Conservation (phyloP, 2,329 filamentous ascomycete genomes). For the Cryphonectria naterciae region DNA sequence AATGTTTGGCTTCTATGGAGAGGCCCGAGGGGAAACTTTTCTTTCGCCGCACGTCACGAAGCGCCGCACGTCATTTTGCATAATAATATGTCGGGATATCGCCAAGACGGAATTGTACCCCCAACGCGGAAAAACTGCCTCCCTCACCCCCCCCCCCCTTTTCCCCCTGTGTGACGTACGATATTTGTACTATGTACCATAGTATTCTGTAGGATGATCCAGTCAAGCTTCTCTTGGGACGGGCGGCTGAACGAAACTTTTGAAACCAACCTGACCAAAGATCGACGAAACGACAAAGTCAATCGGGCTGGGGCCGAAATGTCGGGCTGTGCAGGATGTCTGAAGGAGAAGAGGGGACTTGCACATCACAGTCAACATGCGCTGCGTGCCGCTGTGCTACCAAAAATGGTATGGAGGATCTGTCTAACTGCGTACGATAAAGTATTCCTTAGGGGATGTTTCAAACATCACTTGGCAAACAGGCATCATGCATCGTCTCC, state of each 20-base stretch:
- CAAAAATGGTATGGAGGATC: background rate
- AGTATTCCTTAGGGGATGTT: background rate
- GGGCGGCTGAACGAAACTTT: background rate
- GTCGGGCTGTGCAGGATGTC: background rate
- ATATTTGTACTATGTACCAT: too few species aligned
- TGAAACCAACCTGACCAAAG: background rate
- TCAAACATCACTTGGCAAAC: constrained; percentile 16
- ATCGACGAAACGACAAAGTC: background rate
- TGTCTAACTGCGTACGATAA: background rate
- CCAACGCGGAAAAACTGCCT: background rate
- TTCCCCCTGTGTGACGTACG: too few species aligned
- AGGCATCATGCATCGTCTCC: constrained; percentile 9
- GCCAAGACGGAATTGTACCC: background rate
- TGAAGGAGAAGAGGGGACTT: background rate
- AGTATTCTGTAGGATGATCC: background rate
- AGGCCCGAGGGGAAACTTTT: background rate
- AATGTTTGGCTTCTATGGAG: background rate
- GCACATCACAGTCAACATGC: background rate
- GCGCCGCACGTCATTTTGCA: background rate
- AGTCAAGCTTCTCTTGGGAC: background rate
- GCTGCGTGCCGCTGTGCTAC: background rate
- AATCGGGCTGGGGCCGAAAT: background rate
- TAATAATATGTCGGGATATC: background rate
- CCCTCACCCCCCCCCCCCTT: too few species aligned
- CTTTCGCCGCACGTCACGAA: background rate